Evolutionary conservation across 257 asterid species (phyloP).

Genomic region (Avicennia marina): DNA sequence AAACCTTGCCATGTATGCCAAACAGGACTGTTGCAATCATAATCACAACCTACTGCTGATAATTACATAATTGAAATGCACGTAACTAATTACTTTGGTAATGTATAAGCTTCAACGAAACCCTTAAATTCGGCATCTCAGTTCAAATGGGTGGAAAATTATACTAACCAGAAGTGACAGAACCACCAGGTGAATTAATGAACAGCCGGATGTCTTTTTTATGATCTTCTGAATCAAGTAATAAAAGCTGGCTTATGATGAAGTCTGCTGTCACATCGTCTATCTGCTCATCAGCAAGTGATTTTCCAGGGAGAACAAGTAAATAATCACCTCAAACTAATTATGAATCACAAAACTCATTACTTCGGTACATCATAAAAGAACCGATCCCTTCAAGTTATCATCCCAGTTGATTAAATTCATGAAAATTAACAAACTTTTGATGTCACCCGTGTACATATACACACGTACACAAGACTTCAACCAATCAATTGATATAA

Average conservation of each 20-base stretch:
- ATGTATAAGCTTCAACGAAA: background rate
- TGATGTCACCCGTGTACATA: background rate
- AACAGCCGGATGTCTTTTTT: slow-evolving; percentile 77
- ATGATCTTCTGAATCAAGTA: slow-evolving; percentile 81
- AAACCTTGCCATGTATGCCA: background rate
- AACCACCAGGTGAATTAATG: slow-evolving; percentile 96
- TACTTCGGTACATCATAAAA: background rate
- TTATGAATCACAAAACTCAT: background rate
- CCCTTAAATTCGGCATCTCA: background rate
- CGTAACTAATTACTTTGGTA: background rate
- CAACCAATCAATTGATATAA: background rate
- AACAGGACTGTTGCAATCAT: no score
- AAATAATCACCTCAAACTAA: background rate
- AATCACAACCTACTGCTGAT: background rate
- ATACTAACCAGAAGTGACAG: slow-evolving; percentile 84
- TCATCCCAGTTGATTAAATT: no score
- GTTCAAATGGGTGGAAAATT: background rate
- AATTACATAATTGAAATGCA: background rate
- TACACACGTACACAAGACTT: background rate
- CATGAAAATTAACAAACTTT: background rate
- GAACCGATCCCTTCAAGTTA: background rate
- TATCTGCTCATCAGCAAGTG: slow-evolving; percentile 48
- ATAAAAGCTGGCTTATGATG: slow-evolving; percentile 70
- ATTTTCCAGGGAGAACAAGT: background rate
- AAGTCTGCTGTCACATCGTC: slow-evolving; percentile 87